These are phyloP conservation scores for Bruguiera hainesii DNA, from an alignment of 441 rosid species.

Conservation along the genomic window DNA sequence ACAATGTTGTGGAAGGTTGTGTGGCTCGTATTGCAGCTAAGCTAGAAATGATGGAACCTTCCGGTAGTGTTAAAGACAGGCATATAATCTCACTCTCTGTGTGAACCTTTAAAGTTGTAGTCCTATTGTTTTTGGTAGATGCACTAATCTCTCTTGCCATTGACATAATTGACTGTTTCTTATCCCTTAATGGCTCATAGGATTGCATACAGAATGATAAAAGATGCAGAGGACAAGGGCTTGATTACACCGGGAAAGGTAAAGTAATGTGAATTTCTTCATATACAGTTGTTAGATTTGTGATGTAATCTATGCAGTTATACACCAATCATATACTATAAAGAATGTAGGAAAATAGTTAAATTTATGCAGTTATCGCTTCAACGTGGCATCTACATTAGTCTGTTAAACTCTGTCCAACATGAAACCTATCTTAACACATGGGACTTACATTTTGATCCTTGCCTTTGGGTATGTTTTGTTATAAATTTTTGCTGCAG, in stretches of 20 bases:
- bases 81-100: background rate
- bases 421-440: no score
- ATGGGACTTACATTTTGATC: background rate
- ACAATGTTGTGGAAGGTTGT: slow-evolving; percentile 65
- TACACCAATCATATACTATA: no score
- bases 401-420: no score
- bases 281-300: no score
- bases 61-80: slow-evolving; percentile 84
- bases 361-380: no score
- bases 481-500: slow-evolving; percentile 24
- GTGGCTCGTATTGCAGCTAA: slow-evolving; percentile 74
- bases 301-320: no score
- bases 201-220: slow-evolving; percentile 71
- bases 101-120: background rate
- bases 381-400: no score
- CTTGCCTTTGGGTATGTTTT: background rate
- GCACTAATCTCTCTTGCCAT: no score
- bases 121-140: no score
- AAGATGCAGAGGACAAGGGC: slow-evolving; percentile 80
- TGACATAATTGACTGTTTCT: background rate
- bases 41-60: slow-evolving; percentile 76
- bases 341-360: no score
- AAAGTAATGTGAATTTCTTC: no score
- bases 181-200: slow-evolving; percentile 23
- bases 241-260: slow-evolving; percentile 82